These are phyloP conservation scores for Heterobasidion annosum DNA, from an alignment of 1,284 basidiomycete species.

Conservation along the genomic window DNA sequence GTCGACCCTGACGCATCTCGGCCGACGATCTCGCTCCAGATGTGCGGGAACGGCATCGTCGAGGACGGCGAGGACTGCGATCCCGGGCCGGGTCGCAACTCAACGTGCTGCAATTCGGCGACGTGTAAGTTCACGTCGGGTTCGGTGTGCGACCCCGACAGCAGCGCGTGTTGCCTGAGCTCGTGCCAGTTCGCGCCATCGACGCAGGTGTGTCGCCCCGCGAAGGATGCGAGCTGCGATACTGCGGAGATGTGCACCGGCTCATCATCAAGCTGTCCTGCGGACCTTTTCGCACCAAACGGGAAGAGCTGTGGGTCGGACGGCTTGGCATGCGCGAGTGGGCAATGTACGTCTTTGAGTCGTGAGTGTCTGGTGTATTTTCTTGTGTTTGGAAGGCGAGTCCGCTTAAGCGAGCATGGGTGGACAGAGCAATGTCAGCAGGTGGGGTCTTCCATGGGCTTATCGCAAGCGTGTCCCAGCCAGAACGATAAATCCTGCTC, in stretches of 20 bases:
- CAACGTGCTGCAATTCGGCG: slow-evolving; percentile 67
- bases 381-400: background rate
- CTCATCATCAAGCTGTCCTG: slow-evolving; percentile 63
- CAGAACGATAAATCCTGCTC: slow-evolving; percentile 62
- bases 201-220: slow-evolving; percentile 64
- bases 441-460: slow-evolving; percentile 61
- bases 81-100: slow-evolving; percentile 57
- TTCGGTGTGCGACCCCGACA: slow-evolving; percentile 76
- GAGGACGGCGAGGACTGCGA: slow-evolving; percentile 82
- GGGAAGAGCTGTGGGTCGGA: slow-evolving; percentile 59
- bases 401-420: background rate
- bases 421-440: slow-evolving; percentile 67
- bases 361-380: slow-evolving; percentile 30
- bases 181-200: slow-evolving; percentile 64
- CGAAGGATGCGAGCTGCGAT: slow-evolving; percentile 68
- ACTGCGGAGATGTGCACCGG: slow-evolving; percentile 76
- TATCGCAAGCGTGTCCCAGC: slow-evolving; percentile 60
- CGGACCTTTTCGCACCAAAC: slow-evolving; percentile 58
- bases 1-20: slow-evolving; percentile 38
- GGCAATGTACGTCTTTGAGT: slow-evolving; percentile 73
- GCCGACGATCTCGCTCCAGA: slow-evolving; percentile 50
- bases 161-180: slow-evolving; percentile 69
- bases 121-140: slow-evolving; percentile 74
- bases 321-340: slow-evolving; percentile 72
- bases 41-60: slow-evolving; percentile 79